These are phyloP conservation scores for Beverwykella pulmonaria DNA, from an alignment of 495 filamentous ascomycete species.

Conservation along the genomic window DNA sequence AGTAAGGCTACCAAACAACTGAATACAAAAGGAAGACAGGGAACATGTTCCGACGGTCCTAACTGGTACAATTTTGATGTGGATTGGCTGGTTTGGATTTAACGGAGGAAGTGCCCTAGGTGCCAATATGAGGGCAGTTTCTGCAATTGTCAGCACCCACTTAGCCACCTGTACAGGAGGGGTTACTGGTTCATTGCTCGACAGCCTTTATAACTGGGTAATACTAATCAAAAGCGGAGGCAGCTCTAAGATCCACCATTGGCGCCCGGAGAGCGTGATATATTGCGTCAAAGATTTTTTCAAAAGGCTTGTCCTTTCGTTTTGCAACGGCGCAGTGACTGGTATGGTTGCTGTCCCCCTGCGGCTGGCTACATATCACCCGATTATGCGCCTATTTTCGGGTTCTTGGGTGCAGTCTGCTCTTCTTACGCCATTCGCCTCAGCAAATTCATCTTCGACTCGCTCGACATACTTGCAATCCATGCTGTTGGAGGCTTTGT, in stretches of 20 bases:
- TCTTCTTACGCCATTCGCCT: background rate
- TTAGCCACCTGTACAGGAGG: conserved; percentile 6
- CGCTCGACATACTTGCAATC: conserved; percentile 9
- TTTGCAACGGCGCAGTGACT: conserved; percentile 7
- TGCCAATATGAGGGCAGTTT: conserved; percentile 11
- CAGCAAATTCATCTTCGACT: conserved; percentile 9
- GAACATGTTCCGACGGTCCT: conserved; percentile 10
- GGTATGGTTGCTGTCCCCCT: conserved; percentile 9
- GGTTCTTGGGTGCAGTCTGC: background rate
- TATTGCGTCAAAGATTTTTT: too few relatives aligned
- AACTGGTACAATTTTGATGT: conserved; percentile 5
- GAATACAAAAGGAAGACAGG: background rate
- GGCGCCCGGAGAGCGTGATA: background rate
- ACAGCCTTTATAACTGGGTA: background rate
- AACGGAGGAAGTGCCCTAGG: conserved; percentile 11
- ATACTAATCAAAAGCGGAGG: too few relatives aligned
- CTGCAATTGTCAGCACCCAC: conserved; percentile 7
- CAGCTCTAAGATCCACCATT: too few relatives aligned
- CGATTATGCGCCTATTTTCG: conserved; percentile 6
- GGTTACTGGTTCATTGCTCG: background rate
- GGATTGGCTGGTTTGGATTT: conserved; percentile 18
- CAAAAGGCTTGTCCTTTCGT: background rate
- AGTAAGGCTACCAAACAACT: background rate
- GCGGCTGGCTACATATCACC: conserved; percentile 10
- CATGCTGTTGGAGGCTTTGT: conserved; percentile 8